Percentiles rank a stretch among this genome's conserved stretches.
Evolutionary conservation across 768 basidiomycete species (phyloP).

Genomic region (Thelephora ganbajun): DNA sequence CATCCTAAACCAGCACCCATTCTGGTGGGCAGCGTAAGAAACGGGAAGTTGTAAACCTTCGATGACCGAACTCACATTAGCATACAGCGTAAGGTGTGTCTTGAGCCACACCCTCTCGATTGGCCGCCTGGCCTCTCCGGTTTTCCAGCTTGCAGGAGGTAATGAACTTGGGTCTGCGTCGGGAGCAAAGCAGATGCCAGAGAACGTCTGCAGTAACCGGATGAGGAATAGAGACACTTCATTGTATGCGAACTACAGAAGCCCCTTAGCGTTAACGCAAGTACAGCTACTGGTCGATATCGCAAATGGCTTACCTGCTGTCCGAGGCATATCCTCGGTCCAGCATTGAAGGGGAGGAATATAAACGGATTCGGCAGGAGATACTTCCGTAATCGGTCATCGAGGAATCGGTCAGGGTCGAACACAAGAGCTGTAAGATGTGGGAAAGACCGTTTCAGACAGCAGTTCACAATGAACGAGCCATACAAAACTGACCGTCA

Average conservation of each 20-base stretch:
- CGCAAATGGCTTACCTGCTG: conserved; percentile 18
- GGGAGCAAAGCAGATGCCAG: conserved; percentile 14
- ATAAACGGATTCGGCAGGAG: conserved; percentile 42
- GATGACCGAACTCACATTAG: neutral
- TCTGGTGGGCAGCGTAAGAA: conserved; percentile 12
- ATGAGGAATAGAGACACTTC: conserved; percentile 34
- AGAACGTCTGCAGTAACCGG: conserved; percentile 32
- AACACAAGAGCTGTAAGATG: conserved; percentile 32
- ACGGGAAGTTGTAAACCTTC: neutral
- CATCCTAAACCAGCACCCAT: conserved; percentile 35
- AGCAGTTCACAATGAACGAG: neutral
- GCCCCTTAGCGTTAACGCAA: neutral
- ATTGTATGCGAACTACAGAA: conserved; percentile 30
- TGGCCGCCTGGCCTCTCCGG: conserved; percentile 17
- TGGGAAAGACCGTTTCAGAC: neutral
- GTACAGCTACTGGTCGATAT: neutral
- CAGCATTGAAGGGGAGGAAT: conserved; percentile 28
- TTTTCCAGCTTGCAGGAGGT: conserved; percentile 2
- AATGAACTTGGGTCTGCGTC: conserved; percentile 7
- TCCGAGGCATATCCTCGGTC: conserved; percentile 23
- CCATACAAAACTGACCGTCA: conserved; percentile 35
- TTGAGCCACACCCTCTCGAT: conserved; percentile 13
- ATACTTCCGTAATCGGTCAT: conserved; percentile 42
- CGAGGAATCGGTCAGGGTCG: conserved; percentile 57
- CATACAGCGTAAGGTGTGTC: conserved; percentile 7